These are phyloP conservation scores for Fusarium drepaniforme DNA, from an alignment of 2,329 filamentous ascomycete species.

Conservation along the genomic window DNA sequence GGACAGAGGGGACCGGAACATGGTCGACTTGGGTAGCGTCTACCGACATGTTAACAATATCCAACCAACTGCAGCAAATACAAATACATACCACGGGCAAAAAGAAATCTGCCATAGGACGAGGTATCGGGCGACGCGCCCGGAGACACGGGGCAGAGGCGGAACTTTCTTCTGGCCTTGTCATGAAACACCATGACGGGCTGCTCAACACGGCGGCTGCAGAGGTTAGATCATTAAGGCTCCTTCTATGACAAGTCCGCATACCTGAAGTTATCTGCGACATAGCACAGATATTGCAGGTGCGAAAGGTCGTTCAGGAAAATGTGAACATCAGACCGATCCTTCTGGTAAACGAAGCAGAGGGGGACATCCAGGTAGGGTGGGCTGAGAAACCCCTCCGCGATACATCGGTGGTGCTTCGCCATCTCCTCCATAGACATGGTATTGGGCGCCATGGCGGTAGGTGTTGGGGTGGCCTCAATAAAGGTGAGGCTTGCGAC, in stretches of 20 bases:
- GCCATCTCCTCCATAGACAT: not conserved
- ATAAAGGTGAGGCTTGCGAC: not conserved
- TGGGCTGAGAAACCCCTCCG: not conserved
- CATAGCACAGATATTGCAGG: slow-evolving; percentile 26
- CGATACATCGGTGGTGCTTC: not conserved
- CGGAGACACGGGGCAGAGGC: slow-evolving; percentile 38
- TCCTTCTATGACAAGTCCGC: not conserved
- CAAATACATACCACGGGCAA: slow-evolving; percentile 35
- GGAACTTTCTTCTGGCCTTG: slow-evolving; percentile 36
- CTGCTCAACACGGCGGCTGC: slow-evolving; percentile 40
- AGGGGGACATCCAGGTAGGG: slow-evolving; percentile 5
- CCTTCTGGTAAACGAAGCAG: slow-evolving; percentile 33
- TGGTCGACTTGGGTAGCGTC: not conserved
- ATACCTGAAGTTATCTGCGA: slow-evolving; percentile 46
- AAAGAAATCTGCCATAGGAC: slow-evolving; percentile 32
- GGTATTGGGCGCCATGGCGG: not conserved
- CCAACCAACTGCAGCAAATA: not conserved
- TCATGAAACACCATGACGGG: slow-evolving; percentile 45
- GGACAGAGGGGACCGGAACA: not conserved
- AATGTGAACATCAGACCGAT: slow-evolving; percentile 41
- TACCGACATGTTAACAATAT: not conserved
- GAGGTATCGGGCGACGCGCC: slow-evolving; percentile 21
- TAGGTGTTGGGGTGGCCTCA: not conserved
- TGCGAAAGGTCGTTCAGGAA: slow-evolving; percentile 41
- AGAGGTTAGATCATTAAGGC: not conserved